A percentile compares a stretch with the other conserved stretches of the same genome.
Conservation (phyloP, 1,284 basidiomycete genomes). For the Ceratobasidium sp. region DNA sequence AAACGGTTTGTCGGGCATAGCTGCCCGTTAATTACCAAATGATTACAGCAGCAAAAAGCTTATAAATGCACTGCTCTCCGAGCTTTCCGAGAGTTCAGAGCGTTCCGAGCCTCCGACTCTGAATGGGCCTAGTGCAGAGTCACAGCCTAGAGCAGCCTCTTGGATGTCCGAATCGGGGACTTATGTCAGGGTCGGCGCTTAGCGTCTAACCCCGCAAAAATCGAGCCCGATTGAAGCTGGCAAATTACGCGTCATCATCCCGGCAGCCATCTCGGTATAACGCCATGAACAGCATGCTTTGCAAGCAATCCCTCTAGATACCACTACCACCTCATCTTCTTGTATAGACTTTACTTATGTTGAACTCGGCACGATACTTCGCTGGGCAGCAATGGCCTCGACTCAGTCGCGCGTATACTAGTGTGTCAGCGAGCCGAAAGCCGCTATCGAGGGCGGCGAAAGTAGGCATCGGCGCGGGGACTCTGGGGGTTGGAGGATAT, state of each 20-base stretch:
- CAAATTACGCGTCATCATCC: slow-evolving; percentile 22
- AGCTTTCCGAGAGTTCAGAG: no score
- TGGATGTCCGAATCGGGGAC: neutral
- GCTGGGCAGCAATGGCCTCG: slow-evolving; percentile 24
- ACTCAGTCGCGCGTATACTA: slow-evolving; percentile 2
- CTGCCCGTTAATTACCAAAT: no score
- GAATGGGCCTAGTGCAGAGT: no score
- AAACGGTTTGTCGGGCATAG: no score
- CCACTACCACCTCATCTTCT: neutral
- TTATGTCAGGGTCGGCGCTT: slow-evolving; percentile 21
- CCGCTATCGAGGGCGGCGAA: slow-evolving; percentile 16
- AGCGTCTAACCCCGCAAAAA: neutral
- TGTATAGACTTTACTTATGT: neutral
- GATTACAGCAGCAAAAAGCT: no score
- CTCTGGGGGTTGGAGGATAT: slow-evolving; percentile 21
- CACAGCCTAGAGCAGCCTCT: neutral
- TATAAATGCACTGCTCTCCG: no score
- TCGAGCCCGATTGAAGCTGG: slow-evolving; percentile 8
- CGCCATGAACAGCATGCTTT: neutral
- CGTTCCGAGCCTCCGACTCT: no score
- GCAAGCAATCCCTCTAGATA: neutral
- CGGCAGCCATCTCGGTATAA: slow-evolving; percentile 26
- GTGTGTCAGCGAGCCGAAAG: neutral
- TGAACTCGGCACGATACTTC: slow-evolving; percentile 3
- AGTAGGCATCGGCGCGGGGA: slow-evolving; percentile 12